Conservation (phyloP, 31 red algal genomes). For the Odonthalia washingtoniensis region DNA sequence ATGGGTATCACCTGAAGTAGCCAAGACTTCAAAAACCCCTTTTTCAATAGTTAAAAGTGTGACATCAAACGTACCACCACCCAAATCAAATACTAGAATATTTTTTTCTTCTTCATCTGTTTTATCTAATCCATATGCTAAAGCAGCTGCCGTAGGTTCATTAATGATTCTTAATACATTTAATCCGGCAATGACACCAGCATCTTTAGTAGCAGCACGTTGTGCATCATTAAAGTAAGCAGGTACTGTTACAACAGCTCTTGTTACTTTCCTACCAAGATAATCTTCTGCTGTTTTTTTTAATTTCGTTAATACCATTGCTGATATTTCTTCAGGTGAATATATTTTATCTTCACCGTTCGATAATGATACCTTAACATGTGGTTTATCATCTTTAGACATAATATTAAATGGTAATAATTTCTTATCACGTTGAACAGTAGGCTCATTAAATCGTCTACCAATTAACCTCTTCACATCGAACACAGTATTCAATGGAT, state of each 20-base stretch:
- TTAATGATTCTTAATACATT: conserved; percentile 95
- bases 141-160: conserved; percentile 97
- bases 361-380: conserved; percentile 75
- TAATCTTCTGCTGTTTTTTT: conserved; percentile 93
- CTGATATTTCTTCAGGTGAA: conserved; percentile 91
- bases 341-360: conserved; percentile 86
- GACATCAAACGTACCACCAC: conserved; percentile 99
- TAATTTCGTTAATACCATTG: conserved; percentile 88
- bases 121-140: conserved; percentile 93
- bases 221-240: conserved; percentile 99
- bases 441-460: conserved; percentile 80
- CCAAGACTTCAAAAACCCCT: conserved; percentile 94
- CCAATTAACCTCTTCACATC: conserved; percentile 95
- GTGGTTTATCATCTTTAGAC: conserved; percentile 82
- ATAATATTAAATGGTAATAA: conserved; percentile 90
- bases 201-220: conserved; percentile 92
- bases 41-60: conserved; percentile 89
- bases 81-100: conserved; percentile 98
- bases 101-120: conserved; percentile 78
- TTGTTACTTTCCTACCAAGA: conserved; percentile 71
- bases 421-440: conserved; percentile 94
- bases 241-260: conserved; percentile 96
- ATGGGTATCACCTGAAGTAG: conserved; percentile 96
- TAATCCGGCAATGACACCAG: conserved; percentile 95
- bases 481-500: conserved; percentile 93